Conservation (phyloP, 2,329 filamentous ascomycete genomes). For the Pyricularia grisea region DNA sequence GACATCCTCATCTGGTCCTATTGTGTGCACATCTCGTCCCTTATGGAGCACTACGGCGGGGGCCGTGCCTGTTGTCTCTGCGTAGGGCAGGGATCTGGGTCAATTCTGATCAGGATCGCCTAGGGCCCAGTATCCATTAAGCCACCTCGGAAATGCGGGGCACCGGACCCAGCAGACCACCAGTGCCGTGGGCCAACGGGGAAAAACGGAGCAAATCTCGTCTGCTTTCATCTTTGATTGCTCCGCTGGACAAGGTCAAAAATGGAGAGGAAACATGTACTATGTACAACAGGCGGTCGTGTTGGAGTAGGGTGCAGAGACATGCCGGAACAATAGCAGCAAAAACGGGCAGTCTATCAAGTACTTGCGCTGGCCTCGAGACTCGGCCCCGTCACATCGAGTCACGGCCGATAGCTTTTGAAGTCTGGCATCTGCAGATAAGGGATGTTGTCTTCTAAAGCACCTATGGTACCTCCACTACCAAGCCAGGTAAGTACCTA, state of each 20-base stretch:
- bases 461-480: no score
- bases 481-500: no score
- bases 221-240: not conserved
- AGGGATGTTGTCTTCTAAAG: not conserved
- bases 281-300: not conserved
- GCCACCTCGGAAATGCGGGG: not conserved
- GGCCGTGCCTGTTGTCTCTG: not conserved
- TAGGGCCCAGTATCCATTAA: not conserved
- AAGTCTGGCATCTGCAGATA: not conserved
- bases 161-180: not conserved
- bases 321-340: not conserved
- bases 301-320: not conserved
- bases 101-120: not conserved
- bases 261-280: not conserved
- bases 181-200: not conserved
- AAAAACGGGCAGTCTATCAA: not conserved
- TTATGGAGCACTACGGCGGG: not conserved
- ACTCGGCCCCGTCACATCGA: not conserved
- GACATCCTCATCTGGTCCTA: not conserved
- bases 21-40: not conserved
- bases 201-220: not conserved
- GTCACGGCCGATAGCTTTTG: not conserved
- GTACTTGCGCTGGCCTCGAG: not conserved
- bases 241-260: not conserved
- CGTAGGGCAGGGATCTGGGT: not conserved